phyloP scores from a whole-genome alignment of 2,329 filamentous ascomycete species.

The Ambrosiella xylebori region DNA sequence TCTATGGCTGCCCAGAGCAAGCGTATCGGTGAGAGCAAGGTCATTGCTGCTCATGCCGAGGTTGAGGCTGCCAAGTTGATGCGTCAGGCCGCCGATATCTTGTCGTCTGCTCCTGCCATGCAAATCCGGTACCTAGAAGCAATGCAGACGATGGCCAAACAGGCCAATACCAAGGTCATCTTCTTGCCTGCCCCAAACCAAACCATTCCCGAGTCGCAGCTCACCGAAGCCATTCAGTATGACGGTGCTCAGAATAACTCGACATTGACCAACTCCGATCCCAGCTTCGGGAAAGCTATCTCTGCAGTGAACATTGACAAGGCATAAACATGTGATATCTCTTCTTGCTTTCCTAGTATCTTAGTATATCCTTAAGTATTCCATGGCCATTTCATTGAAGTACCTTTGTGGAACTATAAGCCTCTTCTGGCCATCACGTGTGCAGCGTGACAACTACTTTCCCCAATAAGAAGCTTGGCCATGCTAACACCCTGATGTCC shows the following conservation, averaged over 20 bases:
- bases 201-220: constrained; percentile 35
- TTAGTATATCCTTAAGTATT: too few species aligned
- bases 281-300: not conserved
- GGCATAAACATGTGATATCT: too few species aligned
- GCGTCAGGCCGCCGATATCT: constrained; percentile 83
- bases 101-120: constrained; percentile 87
- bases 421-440: too few species aligned
- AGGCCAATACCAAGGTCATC: constrained; percentile 74
- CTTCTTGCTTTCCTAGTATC: too few species aligned
- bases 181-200: constrained; percentile 48
- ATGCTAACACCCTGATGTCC: too few species aligned
- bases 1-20: constrained; percentile 98
- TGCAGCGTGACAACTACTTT: too few species aligned
- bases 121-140: constrained; percentile 95
- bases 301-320: too few species aligned
- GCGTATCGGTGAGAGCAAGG: constrained; percentile 95
- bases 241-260: not conserved
- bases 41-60: constrained; percentile 92
- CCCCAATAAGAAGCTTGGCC: too few species aligned
- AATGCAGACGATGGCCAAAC: constrained; percentile 97
- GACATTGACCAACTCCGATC: not conserved
- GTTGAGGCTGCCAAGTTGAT: constrained; percentile 92
- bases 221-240: constrained; percentile 14
- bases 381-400: too few species aligned
- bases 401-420: too few species aligned